Base-by-base conservation (phyloP, 2,329 filamentous ascomycete genomes). In the Talaromyces sp. region DNA sequence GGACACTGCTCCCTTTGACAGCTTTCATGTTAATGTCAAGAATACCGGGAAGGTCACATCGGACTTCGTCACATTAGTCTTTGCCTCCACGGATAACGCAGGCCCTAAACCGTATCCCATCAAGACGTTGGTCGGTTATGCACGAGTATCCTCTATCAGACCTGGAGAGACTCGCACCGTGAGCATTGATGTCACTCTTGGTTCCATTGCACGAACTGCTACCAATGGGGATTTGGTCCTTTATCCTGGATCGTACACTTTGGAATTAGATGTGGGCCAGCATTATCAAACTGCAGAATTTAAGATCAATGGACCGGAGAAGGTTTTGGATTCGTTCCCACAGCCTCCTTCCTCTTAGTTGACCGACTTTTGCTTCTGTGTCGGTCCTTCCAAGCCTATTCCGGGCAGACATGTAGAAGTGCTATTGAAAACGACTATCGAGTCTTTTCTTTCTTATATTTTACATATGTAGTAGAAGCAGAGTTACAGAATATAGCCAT, bases 41-140 rank as follows among this genome's bases (percentile, higher is more conserved):
- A 78, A 78, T 67, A 73, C 70, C 3, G 76, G 76, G 19, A 65
- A 65, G 4, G 56, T 69, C 0, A 66, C 71, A 2, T 78, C 77
- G 0, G 76, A 78, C 69, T 79, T 75, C 66, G 72, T 75, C 7
- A 73, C 70, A 5, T 68, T 79, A 40, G 67, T 72, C 13, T 79
- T 79, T 65, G 64, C 76, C 59, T 70, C 70, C n/a, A 65, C 65
- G 27, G 65, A 67, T 0, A 69, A 73, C 38, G 69, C 72, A 11
- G 77, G 76, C 0, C 77, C 76, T 0, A 62, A 68, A 51, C 77
- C 77, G 1, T 73, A 74, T 65, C 76, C 77, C 3, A 72, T 72
- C 65, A 78, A 78, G 66, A 71, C 71, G 51, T 70, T 79, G 25
- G 74, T 75, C 1, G 71, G 70, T 6, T 76, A 75, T 59, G 64